Base-by-base conservation (phyloP, 1,139 yeast genomes). In the Candida sp. region DNA sequence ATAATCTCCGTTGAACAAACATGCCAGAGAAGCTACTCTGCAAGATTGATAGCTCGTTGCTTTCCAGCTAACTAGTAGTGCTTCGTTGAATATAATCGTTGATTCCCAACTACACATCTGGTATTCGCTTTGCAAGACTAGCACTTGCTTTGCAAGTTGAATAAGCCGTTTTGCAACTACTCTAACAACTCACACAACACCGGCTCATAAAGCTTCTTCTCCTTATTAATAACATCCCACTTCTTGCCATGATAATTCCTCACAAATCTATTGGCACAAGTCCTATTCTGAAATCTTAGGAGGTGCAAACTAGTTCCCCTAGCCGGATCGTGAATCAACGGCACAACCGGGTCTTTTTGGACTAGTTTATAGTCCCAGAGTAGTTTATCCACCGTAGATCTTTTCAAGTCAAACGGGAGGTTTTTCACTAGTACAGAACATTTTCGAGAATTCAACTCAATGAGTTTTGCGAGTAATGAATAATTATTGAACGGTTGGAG, bases 181-280 rank as follows among this genome's bases (percentile, higher is more conserved):
- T 63, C 63, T 4, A 70, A 46, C 1, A 68, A 50, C 48, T 73
- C 78, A 54, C 77, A 72, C 23, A 64, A 50, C 2, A 73, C 49
- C 0, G 75, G 75, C 35, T 69, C 73, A 48, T 70, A 64, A 21
- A 70, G 48, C 33, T 60, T 65, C 25, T 60, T 59, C 19, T 60
- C 53, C 7, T 56, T 53, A 43, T 63, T 61, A 39, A 65, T 53
- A 7, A 57, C 53, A 21, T 66, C 69, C 77, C 77, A 73, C 37
- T 54, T 55, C 41, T 66, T 70, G 5, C 84, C 82, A 57, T 84
- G 78, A 55, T 67, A 75, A 47, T 75, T 75, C n/a, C 79, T 58
- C 2, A 76, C 79, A 49, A 83, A 80, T 40, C 84, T 57, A 29
- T 52, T 56, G 0, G 90, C 84, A 49, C 78, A 79, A 3, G 62